Conservation (phyloP, 768 basidiomycete species). For the Antrodiella citrinella region DNA sequence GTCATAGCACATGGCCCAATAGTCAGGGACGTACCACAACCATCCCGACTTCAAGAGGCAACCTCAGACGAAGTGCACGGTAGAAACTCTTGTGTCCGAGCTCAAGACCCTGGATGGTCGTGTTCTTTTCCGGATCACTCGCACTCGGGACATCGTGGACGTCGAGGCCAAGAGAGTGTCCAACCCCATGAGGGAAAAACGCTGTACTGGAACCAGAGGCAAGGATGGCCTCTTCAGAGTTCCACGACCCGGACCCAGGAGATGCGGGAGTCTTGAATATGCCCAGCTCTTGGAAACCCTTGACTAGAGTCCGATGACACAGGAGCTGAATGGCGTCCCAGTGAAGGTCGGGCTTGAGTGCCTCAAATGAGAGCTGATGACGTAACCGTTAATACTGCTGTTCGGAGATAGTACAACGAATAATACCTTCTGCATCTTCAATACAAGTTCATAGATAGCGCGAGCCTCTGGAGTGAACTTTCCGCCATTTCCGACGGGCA, state of each 20-base stretch:
- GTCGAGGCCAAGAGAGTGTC: conserved; percentile 88
- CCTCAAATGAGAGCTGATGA: conserved; percentile 47
- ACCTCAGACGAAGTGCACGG: conserved; percentile 68
- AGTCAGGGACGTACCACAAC: conserved; percentile 56
- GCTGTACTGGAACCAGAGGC: conserved; percentile 70
- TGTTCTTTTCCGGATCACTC: conserved; percentile 60
- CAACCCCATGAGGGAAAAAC: conserved; percentile 93
- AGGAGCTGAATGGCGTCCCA: conserved; percentile 86
- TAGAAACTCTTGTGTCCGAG: conserved; percentile 58
- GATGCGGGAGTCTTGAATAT: conserved; percentile 64
- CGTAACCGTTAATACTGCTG: too few species aligned
- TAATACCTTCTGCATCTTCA: conserved; percentile 80
- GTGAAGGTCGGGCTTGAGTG: conserved; percentile 69
- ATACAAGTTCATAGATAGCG: conserved; percentile 80
- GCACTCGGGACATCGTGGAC: conserved; percentile 87
- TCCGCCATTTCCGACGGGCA: conserved; percentile 91
- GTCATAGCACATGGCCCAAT: too few species aligned
- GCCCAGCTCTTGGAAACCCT: conserved; percentile 74
- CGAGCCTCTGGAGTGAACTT: conserved; percentile 76
- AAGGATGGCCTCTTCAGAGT: conserved; percentile 61
- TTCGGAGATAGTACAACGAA: too few species aligned
- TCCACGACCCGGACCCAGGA: conserved; percentile 44
- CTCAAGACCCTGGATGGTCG: conserved; percentile 33
- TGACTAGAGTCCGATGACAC: conserved; percentile 76
- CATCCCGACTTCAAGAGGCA: conserved; percentile 71